Conservation (phyloP, 805 yeast genomes). For the Hanseniaspora pseudoguilliermondii region DNA sequence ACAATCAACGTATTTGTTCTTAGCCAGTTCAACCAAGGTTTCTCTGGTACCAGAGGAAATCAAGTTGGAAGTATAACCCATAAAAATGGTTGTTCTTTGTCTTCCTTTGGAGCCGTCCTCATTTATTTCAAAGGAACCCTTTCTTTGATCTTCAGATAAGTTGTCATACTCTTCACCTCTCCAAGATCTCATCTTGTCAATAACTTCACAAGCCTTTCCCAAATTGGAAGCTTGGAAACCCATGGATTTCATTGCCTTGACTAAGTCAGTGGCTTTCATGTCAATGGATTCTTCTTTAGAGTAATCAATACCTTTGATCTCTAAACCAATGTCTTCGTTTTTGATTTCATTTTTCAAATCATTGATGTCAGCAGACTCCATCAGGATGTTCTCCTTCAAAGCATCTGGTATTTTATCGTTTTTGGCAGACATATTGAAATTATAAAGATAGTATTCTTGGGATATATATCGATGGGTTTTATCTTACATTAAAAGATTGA, state of each 20-base stretch:
- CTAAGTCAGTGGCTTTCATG: slow-evolving; percentile 66
- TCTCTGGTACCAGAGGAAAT: slow-evolving; percentile 91
- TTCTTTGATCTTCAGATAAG: slow-evolving; percentile 54
- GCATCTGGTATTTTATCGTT: slow-evolving; percentile 46
- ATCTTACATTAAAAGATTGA: background rate
- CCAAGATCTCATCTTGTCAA: slow-evolving; percentile 87
- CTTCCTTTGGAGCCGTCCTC: slow-evolving; percentile 34
- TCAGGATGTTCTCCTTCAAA: slow-evolving; percentile 84
- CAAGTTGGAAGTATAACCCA: slow-evolving; percentile 94
- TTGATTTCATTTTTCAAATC: slow-evolving; percentile 8
- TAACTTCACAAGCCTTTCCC: slow-evolving; percentile 81
- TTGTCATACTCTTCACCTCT: slow-evolving; percentile 66
- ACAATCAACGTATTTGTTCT: slow-evolving; percentile 87
- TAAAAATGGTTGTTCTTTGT: slow-evolving; percentile 79
- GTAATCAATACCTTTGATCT: slow-evolving; percentile 84
- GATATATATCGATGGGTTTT: background rate
- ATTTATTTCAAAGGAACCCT: slow-evolving; percentile 60
- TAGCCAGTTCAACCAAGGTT: slow-evolving; percentile 76
- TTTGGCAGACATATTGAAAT: slow-evolving; percentile 23
- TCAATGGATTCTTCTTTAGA: slow-evolving; percentile 62
- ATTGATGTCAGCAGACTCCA: slow-evolving; percentile 63
- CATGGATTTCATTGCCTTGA: slow-evolving; percentile 80
- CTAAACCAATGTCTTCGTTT: slow-evolving; percentile 54
- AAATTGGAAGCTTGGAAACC: slow-evolving; percentile 92
- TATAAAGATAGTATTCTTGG: background rate